Evolutionary conservation across 495 filamentous ascomycete species (phyloP), one percentile per base, ranked within the genome.

Genomic region (Penicillium diatomitis): DNA sequence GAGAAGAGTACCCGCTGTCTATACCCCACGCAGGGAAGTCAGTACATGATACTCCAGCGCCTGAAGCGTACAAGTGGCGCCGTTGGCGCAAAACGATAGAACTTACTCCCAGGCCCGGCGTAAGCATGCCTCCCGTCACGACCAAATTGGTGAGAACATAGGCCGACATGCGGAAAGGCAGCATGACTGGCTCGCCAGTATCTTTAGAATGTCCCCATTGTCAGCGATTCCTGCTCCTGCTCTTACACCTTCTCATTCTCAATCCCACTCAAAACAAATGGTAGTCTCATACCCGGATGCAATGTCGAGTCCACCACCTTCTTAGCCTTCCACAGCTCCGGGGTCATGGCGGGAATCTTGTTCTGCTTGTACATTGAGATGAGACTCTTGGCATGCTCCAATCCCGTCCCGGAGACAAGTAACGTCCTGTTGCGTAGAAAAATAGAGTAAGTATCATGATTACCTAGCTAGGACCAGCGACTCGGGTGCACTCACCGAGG

Each of bases 71-170:
- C 20, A 20, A 2, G 20, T 20, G 20, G 20, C 20, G 20, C 20
- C 2, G 20, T 20, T 20, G 20, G 20, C 20, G 20, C 20, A 20
- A 20, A 20, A 20, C 20, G 1, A 20, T 20, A 20, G 20, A 11
- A 34, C 59, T 52, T 52, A 67, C 67, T 47, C 48, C 44, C 4
- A 60, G 56, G 47, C 86, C 84, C 0, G 92, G 92, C 27, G 90
- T 92, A 45, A 98, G 82, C 94, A 97, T 98, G 59, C 94, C 92
- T 4, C 83, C 94, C n/a, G 92, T 98, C 45, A 97, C 91, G 40
- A 97, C 76, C 58, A 98, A 71, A 64, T 97, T 97, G 47, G 89
- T 89, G 40, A 97, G 72, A 46, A 94, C 88, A 64, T 95, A 97
- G 74, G 81, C 87, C 39, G 88, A 95, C 94, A 98, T 97, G 57